Evolutionary conservation across 1,284 basidiomycete genomes (phyloP).

Genomic region (Sparassis latifolia): DNA sequence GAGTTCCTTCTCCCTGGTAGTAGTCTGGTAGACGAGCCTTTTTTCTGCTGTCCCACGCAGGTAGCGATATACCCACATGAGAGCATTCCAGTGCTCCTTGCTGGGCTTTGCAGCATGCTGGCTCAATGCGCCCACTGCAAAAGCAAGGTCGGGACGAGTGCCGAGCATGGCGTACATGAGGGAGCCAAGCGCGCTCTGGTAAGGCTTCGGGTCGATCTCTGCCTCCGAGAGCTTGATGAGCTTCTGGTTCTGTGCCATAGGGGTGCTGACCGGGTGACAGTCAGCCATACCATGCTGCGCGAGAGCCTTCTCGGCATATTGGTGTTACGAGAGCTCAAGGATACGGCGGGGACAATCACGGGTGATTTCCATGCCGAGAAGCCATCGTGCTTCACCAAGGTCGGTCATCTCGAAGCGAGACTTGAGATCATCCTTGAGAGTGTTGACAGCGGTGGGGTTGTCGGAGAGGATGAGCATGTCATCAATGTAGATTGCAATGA

Average conservation of each 20-base stretch:
- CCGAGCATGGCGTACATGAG: conserved; percentile 10
- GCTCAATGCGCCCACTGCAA: conserved; percentile 4
- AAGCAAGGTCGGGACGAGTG: conserved; percentile 10
- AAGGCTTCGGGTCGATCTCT: conserved; percentile 3
- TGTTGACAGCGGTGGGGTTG: not conserved
- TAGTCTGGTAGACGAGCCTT: conserved; percentile 3
- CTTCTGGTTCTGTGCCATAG: conserved; percentile 20
- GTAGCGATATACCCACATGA: conserved; percentile 10
- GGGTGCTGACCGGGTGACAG: conserved; percentile 26
- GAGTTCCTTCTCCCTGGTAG: not conserved
- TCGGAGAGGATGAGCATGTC: conserved; percentile 14
- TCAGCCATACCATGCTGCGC: conserved; percentile 24
- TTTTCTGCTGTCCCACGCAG: conserved; percentile 5
- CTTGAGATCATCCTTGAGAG: conserved; percentile 10
- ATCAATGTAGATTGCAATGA: conserved; percentile 18
- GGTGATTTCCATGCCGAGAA: conserved; percentile 32
- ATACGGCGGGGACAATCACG: conserved; percentile 18
- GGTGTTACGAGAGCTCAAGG: conserved; percentile 26
- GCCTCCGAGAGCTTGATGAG: conserved; percentile 6
- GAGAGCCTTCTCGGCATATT: conserved; percentile 30
- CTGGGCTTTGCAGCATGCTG: not conserved
- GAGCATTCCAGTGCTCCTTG: not conserved
- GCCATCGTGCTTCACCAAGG: conserved; percentile 19
- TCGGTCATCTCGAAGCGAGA: conserved; percentile 16
- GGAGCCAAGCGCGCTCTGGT: conserved; percentile 5